phyloP scores from a whole-genome alignment of 306 rosid species.

The Benincasa hispida region DNA sequence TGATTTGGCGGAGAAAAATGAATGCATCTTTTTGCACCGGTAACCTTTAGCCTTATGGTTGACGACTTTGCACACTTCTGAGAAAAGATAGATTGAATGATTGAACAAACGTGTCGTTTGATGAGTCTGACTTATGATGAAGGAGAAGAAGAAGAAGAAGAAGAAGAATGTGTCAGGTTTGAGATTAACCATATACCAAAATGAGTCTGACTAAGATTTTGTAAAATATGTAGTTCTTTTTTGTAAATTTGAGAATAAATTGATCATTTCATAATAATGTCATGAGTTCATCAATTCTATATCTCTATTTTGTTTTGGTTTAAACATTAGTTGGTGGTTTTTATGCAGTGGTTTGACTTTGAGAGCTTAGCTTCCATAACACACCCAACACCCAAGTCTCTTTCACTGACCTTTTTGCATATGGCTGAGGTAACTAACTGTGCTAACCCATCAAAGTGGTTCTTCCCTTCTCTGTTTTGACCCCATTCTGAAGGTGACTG shows the following conservation, averaged over 20 bases:
- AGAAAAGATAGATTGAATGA: neutral
- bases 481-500: neutral
- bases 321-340: neutral
- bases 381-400: constrained; percentile 3
- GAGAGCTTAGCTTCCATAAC: constrained; percentile 1
- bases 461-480: neutral
- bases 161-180: constrained; percentile 7
- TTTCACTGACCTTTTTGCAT: constrained; percentile 3
- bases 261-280: neutral
- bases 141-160: neutral
- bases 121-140: neutral
- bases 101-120: neutral
- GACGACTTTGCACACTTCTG: neutral
- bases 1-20: neutral
- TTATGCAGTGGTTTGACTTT: constrained; percentile 4
- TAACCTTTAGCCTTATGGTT: neutral
- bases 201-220: constrained; percentile 9
- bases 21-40: neutral
- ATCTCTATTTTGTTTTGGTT: neutral
- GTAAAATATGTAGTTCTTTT: constrained; percentile 1
- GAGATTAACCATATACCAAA: constrained; percentile 7
- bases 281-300: neutral
- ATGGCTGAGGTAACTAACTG: constrained; percentile 7
- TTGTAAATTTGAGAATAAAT: constrained; percentile 1
- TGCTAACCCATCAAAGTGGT: neutral